Conservation (phyloP, 1,284 basidiomycete genomes). For the Sporisorium iseilematis-ciliati region DNA sequence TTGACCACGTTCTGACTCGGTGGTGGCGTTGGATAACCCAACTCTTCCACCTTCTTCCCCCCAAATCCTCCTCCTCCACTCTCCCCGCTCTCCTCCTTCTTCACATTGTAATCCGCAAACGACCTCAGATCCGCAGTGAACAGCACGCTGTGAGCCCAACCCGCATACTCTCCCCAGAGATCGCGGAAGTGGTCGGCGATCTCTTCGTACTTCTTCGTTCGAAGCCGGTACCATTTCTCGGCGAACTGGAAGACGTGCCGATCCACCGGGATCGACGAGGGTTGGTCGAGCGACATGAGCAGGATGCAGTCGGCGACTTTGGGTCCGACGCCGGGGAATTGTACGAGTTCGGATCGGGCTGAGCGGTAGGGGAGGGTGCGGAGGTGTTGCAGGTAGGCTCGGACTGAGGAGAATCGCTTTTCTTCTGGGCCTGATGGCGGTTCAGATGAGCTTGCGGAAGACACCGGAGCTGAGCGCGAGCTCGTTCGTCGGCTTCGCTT, state of each 20-base stretch:
- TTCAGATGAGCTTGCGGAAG: conserved; percentile 3
- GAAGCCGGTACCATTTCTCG: conserved; percentile 64
- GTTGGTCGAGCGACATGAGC: conserved; percentile 91
- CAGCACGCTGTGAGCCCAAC: conserved; percentile 67
- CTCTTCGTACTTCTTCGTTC: conserved; percentile 63
- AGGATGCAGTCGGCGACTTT: conserved; percentile 83
- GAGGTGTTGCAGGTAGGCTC: conserved; percentile 76
- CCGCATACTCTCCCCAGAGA: conserved; percentile 67
- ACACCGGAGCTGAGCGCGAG: conserved; percentile 3
- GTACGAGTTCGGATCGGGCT: conserved; percentile 81
- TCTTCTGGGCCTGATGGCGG: not conserved
- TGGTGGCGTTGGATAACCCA: conserved; percentile 22
- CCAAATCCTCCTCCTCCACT: conserved; percentile 19
- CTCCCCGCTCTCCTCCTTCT: conserved; percentile 38
- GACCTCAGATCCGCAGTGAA: conserved; percentile 65
- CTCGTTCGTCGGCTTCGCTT: conserved; percentile 23
- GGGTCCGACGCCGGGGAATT: conserved; percentile 87
- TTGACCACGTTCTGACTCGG: conserved; percentile 16
- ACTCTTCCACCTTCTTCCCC: conserved; percentile 4
- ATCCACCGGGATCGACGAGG: conserved; percentile 66
- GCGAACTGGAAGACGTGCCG: conserved; percentile 69
- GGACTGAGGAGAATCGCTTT: conserved; percentile 70
- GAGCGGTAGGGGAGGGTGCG: conserved; percentile 74
- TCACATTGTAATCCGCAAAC: conserved; percentile 51
- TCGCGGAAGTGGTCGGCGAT: conserved; percentile 62